phyloP scores from a whole-genome alignment of 2,329 filamentous ascomycete species.

The Stagonosporopsis rhizophila region DNA sequence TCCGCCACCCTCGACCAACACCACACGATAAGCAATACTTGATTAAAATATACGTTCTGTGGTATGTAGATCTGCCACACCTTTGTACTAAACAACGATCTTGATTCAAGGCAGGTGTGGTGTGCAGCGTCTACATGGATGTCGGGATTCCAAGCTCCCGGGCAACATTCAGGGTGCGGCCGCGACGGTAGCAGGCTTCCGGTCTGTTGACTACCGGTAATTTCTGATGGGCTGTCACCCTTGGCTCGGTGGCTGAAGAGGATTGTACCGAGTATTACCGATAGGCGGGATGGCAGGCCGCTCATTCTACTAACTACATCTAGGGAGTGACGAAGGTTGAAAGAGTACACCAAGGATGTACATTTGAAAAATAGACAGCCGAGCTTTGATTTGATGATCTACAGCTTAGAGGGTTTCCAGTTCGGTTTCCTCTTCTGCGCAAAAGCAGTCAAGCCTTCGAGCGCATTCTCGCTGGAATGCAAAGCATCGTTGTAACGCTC shows the following conservation, averaged over 20 bases:
- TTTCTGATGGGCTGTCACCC: slow-evolving; percentile 1
- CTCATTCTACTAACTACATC: slow-evolving; percentile 4
- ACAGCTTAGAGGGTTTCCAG: slow-evolving; percentile 60
- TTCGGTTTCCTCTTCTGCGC: slow-evolving; percentile 58
- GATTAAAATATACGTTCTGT: too few relatives aligned
- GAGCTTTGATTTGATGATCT: slow-evolving; percentile 4
- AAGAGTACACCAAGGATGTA: background rate
- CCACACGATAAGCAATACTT: too few relatives aligned
- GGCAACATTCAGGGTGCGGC: too few relatives aligned
- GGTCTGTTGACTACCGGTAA: background rate
- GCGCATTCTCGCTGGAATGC: slow-evolving; percentile 56
- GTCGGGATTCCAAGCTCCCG: too few relatives aligned
- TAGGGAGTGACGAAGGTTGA: background rate
- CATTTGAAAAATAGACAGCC: background rate
- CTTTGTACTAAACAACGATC: too few relatives aligned
- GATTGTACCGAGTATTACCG: slow-evolving; percentile 25
- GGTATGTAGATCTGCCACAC: too few relatives aligned
- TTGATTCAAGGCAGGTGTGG: too few relatives aligned
- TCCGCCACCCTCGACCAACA: too few relatives aligned
- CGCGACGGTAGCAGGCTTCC: background rate
- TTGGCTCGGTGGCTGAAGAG: slow-evolving; percentile 1
- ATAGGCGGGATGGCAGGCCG: background rate
- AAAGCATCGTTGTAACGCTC: slow-evolving; percentile 53
- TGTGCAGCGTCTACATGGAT: too few relatives aligned
- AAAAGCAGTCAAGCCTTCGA: slow-evolving; percentile 61